These are phyloP conservation scores for Senna tora DNA, from an alignment of 306 rosid genomes.

Conservation along the genomic window DNA sequence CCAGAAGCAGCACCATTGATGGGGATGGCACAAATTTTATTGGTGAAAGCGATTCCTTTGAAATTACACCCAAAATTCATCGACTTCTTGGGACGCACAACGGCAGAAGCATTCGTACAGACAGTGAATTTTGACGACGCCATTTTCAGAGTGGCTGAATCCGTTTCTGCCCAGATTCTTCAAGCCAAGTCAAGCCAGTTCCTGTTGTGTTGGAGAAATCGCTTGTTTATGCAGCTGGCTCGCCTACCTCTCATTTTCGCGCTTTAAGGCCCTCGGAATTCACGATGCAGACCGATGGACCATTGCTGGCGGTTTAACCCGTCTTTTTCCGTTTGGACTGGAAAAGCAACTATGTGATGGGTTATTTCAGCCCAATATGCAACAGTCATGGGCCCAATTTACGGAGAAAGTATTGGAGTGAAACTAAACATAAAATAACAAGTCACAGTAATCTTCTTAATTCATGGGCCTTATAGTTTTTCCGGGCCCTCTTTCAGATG, in stretches of 20 bases:
- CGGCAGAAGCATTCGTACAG: conserved; percentile 34
- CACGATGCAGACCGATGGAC: not conserved
- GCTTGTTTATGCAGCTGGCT: not conserved
- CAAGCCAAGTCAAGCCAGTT: not conserved
- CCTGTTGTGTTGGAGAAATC: conserved; percentile 17
- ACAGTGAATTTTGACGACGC: conserved; percentile 36
- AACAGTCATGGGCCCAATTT: not conserved
- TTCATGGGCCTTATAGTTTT: too few relatives aligned
- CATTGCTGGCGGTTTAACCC: not conserved
- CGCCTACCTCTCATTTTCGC: not conserved
- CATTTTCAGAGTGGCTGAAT: conserved; percentile 44
- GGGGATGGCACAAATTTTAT: conserved; percentile 45
- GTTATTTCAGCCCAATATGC: not conserved
- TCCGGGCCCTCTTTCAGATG: not conserved
- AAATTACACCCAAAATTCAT: conserved; percentile 29
- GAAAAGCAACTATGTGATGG: not conserved
- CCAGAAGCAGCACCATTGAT: conserved; percentile 46
- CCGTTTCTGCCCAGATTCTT: conserved; percentile 26
- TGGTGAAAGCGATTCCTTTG: conserved; percentile 29
- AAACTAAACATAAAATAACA: too few relatives aligned
- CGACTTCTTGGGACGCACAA: conserved; percentile 8
- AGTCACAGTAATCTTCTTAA: too few relatives aligned
- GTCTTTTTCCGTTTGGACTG: not conserved
- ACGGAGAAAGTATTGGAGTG: too few relatives aligned
- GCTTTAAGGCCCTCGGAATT: not conserved